Percentiles rank a stretch among this genome's conserved stretches.
These are phyloP conservation scores for Paraurostyla sp. DNA, from an alignment of 73 alveolate species.

Conservation along the genomic window DNA sequence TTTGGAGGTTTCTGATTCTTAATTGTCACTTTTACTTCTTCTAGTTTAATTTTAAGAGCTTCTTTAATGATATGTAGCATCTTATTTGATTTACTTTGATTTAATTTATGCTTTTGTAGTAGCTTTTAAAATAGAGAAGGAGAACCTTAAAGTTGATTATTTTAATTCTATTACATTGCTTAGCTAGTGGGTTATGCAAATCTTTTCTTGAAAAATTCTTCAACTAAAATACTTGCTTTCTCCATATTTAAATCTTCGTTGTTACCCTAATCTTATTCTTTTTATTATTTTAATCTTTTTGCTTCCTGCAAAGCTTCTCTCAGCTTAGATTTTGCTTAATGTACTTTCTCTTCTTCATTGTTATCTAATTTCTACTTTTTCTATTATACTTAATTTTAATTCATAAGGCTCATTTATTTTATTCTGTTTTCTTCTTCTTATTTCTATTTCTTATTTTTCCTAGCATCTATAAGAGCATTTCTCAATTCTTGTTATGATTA, in stretches of 20 bases:
- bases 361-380: neutral
- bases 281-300: neutral
- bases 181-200: neutral
- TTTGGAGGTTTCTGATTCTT: neutral
- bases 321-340: neutral
- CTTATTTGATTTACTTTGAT: neutral
- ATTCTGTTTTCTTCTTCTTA: neutral
- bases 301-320: slow-evolving; percentile 42
- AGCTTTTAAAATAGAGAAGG: slow-evolving; percentile 27
- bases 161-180: too few relatives aligned
- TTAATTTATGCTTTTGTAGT: neutral
- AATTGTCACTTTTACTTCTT: neutral
- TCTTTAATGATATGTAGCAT: slow-evolving; percentile 4
- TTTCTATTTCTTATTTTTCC: neutral
- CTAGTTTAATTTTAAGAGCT: neutral
- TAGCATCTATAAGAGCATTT: neutral
- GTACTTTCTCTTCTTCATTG: slow-evolving; percentile 8
- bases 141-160: too few relatives aligned
- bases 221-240: slow-evolving; percentile 14
- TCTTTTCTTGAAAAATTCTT: neutral
- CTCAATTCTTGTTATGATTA: neutral
- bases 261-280: neutral
- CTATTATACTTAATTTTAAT: neutral
- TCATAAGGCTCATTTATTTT: neutral
- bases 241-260: slow-evolving; percentile 21